Percentiles rank a stretch among this genome's conserved stretches.
phyloP scores from a whole-genome alignment of 345 rosid species.

The Turritis glabra region DNA sequence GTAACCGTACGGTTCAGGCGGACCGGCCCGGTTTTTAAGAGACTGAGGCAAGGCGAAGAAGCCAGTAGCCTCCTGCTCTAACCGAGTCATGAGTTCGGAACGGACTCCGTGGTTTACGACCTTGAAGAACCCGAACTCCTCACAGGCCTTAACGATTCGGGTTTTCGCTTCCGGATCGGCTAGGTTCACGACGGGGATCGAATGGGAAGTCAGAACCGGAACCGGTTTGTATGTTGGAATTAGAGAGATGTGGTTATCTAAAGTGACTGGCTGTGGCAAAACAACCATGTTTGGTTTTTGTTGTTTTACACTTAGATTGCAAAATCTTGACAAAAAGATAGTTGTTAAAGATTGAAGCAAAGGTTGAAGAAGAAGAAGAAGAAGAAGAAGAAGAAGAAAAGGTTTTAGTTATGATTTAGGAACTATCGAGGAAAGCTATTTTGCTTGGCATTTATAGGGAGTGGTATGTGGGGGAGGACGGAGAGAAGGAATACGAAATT shows the following conservation, averaged over 20 bases:
- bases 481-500: not conserved
- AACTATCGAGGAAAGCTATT: constrained; percentile 22
- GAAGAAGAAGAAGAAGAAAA: not conserved
- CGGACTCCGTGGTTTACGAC: constrained; percentile 72
- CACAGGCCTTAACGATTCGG: constrained; percentile 60
- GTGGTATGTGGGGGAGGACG: constrained; percentile 4
- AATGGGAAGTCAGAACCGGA: constrained; percentile 34
- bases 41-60: constrained; percentile 72
- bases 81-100: constrained; percentile 47
- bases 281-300: constrained; percentile 61
- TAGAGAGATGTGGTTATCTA: constrained; percentile 49
- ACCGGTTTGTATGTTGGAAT: constrained; percentile 64
- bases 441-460: constrained; percentile 38
- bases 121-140: constrained; percentile 81
- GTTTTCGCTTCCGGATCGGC: constrained; percentile 58
- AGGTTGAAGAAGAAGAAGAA: constrained; percentile 17
- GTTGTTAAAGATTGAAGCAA: not conserved
- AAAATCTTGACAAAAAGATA: not conserved
- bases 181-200: constrained; percentile 65
- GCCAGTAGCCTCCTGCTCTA: constrained; percentile 57
- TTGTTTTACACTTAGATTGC: not conserved
- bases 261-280: constrained; percentile 53
- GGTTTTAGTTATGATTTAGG: constrained; percentile 14
- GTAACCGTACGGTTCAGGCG: constrained; percentile 88
- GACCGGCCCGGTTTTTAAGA: constrained; percentile 67